Percentiles rank a stretch among this genome's conserved stretches.
phyloP scores from a whole-genome alignment of 1,284 basidiomycete species.

The Pterula multifida region DNA sequence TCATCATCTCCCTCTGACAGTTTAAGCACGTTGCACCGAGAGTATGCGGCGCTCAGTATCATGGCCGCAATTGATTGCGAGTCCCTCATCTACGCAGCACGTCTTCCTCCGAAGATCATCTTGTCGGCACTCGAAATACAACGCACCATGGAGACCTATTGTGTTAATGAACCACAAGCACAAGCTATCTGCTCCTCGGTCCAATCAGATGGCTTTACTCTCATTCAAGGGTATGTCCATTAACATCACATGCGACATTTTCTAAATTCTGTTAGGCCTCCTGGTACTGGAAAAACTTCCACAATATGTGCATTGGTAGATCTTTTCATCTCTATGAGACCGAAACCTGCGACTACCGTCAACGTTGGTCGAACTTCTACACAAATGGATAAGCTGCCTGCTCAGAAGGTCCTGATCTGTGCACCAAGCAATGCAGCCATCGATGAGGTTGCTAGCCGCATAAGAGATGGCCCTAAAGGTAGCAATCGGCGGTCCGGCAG shows the following conservation, averaged over 20 bases:
- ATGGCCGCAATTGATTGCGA: conserved; percentile 77
- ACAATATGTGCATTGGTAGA: conserved; percentile 73
- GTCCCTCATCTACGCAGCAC: conserved; percentile 58
- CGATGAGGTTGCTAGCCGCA: conserved; percentile 86
- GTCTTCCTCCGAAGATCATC: conserved; percentile 34
- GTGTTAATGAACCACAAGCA: conserved; percentile 92
- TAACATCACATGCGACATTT: conserved; percentile 5
- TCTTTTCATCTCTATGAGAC: conserved; percentile 60
- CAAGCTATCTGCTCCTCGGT: conserved; percentile 77
- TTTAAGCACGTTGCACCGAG: conserved; percentile 83
- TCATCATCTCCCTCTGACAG: conserved; percentile 28
- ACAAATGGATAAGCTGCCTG: conserved; percentile 34
- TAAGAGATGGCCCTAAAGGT: conserved; percentile 69
- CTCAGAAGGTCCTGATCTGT: conserved; percentile 81
- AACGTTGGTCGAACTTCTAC: conserved; percentile 25
- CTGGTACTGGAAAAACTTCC: conserved; percentile 81
- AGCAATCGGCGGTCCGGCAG: conserved; percentile 40
- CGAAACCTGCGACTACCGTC: conserved; percentile 35
- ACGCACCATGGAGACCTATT: conserved; percentile 58
- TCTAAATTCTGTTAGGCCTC: conserved; percentile 49
- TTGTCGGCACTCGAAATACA: conserved; percentile 46
- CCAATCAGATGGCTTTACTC: conserved; percentile 66
- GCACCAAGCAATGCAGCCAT: conserved; percentile 99
- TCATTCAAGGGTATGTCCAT: conserved; percentile 84
- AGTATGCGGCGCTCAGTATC: conserved; percentile 81